Evolutionary conservation across 2,329 filamentous ascomycete genomes (phyloP), one percentile per base, ranked within the genome.

Genomic region (Karstenula rhodostoma): DNA sequence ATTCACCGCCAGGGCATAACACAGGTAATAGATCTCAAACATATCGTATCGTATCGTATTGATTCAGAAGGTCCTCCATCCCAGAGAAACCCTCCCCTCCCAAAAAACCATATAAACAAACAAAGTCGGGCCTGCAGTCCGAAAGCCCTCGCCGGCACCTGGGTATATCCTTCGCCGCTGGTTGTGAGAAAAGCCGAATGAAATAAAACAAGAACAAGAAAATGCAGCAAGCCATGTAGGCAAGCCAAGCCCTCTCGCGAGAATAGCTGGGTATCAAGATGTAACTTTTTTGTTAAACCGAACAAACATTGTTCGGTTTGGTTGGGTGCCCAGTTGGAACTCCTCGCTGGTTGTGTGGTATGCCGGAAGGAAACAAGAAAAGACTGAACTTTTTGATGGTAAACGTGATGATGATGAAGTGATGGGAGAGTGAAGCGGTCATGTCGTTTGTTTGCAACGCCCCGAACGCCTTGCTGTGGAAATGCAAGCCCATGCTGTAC

Each of bases 161-260:
- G 63, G 72, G 71, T 75, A 75, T 75, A 72, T 73, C 72, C 71
- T 57, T 66, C 67, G 70, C 72, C 73, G 72, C 69, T 73, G 73
- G 72, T 74, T 71, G 71, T 74, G 53, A 37, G 13, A 43, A 17
- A 6, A 48, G n/a, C 43, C 63, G 67, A 55, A 64, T 57, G 50
- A 61, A 63, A 23, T 9, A 40, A 29, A 8, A 6, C 12, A 15
- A 40, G 17, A 40, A 5, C 17, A 40, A n/a, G 7, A 19, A 23
- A 15, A 22, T 27, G 35, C 17, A 23, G 43, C 42, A 56, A 47
- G 43, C 53, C 46, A 10, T 35, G 27, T 13, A 10, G 27, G 25
- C 37, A 46, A 56, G 58, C 53, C 35, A 64, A 58, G 68, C 73
- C 73, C 73, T 73, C 73, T 69, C 66, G 65, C 65, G 66, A 71